Evolutionary conservation across 192 early-diverging fungal species (phyloP).

Genomic region (Allomyces arbusculus): DNA sequence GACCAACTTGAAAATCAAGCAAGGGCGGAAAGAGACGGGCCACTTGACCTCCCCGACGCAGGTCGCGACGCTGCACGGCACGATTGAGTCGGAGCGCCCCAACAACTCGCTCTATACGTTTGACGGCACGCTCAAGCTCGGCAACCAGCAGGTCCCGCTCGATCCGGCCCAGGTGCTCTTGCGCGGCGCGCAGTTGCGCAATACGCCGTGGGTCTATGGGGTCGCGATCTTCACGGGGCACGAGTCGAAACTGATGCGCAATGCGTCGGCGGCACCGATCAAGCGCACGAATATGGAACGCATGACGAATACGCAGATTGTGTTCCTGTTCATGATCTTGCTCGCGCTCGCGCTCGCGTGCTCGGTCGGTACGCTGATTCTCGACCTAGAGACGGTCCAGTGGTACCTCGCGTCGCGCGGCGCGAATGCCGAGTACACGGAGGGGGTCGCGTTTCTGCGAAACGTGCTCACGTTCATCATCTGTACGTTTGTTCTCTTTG

Average conservation of each 20-base stretch:
- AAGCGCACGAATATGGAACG: slow-evolving; percentile 78
- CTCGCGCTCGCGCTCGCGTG: slow-evolving; percentile 58
- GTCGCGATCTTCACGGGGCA: slow-evolving; percentile 87
- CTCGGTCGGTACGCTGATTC: slow-evolving; percentile 56
- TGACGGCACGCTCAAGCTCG: slow-evolving; percentile 51
- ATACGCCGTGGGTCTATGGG: slow-evolving; percentile 84
- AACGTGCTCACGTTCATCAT: no score
- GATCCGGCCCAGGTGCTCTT: slow-evolving; percentile 85
- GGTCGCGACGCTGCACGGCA: slow-evolving; percentile 34
- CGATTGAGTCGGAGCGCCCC: slow-evolving; percentile 74
- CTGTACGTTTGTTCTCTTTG: background rate
- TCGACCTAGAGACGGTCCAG: slow-evolving; percentile 2
- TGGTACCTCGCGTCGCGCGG: background rate
- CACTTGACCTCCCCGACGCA: slow-evolving; percentile 48
- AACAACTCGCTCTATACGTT: slow-evolving; percentile 95
- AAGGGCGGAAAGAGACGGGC: slow-evolving; percentile 69
- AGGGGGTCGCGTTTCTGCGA: no score
- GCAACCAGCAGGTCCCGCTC: slow-evolving; percentile 49
- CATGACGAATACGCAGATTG: slow-evolving; percentile 55
- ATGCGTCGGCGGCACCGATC: slow-evolving; percentile 75
- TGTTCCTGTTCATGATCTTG: slow-evolving; percentile 20
- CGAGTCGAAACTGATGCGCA: slow-evolving; percentile 93
- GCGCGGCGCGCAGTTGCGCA: slow-evolving; percentile 78
- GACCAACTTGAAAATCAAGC: slow-evolving; percentile 94
- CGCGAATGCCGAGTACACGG: no score